phyloP scores from a whole-genome alignment of 2,329 filamentous ascomycete genomes.

The Paraphoma sp. region DNA sequence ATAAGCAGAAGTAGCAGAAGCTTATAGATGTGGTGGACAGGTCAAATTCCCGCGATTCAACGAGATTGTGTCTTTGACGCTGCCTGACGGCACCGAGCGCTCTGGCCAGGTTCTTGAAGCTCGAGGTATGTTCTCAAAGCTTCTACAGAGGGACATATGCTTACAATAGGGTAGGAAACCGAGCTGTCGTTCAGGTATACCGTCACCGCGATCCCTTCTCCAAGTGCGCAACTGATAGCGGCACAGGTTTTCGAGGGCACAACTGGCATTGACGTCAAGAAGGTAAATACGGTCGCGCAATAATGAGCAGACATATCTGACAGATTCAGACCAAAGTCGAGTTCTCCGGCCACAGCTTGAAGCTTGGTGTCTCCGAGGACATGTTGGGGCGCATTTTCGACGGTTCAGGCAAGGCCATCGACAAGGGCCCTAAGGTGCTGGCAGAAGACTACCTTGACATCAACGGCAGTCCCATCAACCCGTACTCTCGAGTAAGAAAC shows the following conservation, averaged over 20 bases:
- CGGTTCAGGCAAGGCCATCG: constrained; percentile 95
- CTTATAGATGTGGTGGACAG: constrained; percentile 55
- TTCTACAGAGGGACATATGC: constrained; percentile 4
- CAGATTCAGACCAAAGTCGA: constrained; percentile 84
- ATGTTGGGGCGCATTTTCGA: constrained; percentile 99
- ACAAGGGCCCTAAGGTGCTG: constrained; percentile 97
- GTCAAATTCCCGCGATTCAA: constrained; percentile 98
- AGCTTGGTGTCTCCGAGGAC: constrained; percentile 98
- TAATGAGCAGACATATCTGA: constrained; percentile 24
- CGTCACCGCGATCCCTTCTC: not conserved
- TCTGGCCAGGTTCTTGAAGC: constrained; percentile 97
- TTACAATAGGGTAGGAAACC: constrained; percentile 68
- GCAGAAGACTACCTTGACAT: constrained; percentile 99
- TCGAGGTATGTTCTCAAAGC: constrained; percentile 70
- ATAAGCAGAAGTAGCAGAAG: constrained; percentile 10
- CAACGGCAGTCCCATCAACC: constrained; percentile 98
- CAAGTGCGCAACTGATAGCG: constrained; percentile 28
- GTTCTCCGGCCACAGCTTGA: constrained; percentile 95
- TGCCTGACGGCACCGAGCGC: constrained; percentile 92
- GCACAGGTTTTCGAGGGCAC: constrained; percentile 94
- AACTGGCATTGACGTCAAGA: constrained; percentile 97
- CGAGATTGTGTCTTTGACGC: constrained; percentile 94
- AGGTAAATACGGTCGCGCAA: constrained; percentile 56
- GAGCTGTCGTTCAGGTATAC: constrained; percentile 90
- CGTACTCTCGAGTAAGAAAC: constrained; percentile 82